Evolutionary conservation across 2,329 filamentous ascomycete genomes (phyloP).

Genomic region (Alternaria conjuncta): DNA sequence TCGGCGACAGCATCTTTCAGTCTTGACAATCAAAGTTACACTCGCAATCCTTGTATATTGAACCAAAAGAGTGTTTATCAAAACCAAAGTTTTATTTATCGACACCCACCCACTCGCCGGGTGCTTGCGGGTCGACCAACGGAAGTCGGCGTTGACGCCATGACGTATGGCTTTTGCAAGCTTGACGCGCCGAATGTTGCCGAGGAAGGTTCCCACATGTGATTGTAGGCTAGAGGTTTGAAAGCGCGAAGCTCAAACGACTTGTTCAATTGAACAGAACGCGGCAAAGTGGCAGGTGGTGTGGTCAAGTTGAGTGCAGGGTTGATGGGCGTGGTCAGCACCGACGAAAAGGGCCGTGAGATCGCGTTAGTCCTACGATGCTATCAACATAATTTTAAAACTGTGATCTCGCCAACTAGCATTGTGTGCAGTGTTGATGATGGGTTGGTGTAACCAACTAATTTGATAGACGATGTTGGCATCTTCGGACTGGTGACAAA

Average conservation of each 20-base stretch:
- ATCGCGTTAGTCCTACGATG: background rate
- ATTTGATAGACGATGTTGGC: too few species aligned
- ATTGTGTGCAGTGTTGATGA: too few species aligned
- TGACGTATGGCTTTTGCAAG: slow-evolving; percentile 27
- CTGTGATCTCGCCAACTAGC: too few species aligned
- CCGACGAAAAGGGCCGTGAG: background rate
- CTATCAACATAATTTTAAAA: too few species aligned
- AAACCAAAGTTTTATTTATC: slow-evolving; percentile 1
- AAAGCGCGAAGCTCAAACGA: background rate
- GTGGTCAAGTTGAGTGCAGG: background rate
- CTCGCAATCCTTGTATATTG: background rate
- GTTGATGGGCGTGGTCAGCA: background rate
- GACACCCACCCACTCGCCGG: slow-evolving; percentile 15
- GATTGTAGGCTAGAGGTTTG: background rate
- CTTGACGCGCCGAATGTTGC: slow-evolving; percentile 14
- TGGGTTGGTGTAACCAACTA: too few species aligned
- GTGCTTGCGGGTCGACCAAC: slow-evolving; percentile 18
- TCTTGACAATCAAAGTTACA: background rate
- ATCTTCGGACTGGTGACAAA: too few species aligned
- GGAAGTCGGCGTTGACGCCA: slow-evolving; percentile 9
- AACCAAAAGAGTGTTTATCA: background rate
- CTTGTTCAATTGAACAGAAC: background rate
- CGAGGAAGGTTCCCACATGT: background rate
- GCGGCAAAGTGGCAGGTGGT: background rate
- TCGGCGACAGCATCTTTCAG: background rate